phyloP scores from a whole-genome alignment of 1,284 basidiomycete species.

The Malassezia sp. region DNA sequence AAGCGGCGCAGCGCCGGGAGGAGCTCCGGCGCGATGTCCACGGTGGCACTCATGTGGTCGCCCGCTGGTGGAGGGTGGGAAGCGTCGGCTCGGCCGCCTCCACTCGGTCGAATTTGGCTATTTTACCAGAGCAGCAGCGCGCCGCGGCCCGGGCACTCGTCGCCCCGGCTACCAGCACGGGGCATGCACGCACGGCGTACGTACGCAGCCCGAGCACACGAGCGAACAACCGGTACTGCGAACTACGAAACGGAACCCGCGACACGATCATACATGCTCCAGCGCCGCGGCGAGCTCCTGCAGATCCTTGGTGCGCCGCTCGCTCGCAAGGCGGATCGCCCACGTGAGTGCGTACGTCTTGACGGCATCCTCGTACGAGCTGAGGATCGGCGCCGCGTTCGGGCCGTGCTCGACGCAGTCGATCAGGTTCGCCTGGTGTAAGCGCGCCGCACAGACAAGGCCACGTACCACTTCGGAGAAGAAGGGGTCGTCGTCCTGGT shows the following conservation, averaged over 20 bases:
- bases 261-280: too few species aligned
- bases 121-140: too few species aligned
- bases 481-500: slow-evolving; percentile 44
- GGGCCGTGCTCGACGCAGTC: slow-evolving; percentile 38
- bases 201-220: too few species aligned
- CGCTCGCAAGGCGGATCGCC: slow-evolving; percentile 17
- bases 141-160: too few species aligned
- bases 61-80: too few species aligned
- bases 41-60: slow-evolving; percentile 20
- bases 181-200: too few species aligned
- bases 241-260: too few species aligned
- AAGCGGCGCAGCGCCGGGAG: slow-evolving; percentile 24
- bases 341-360: slow-evolving; percentile 18
- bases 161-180: too few species aligned
- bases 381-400: slow-evolving; percentile 13
- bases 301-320: neutral
- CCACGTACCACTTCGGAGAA: slow-evolving; percentile 46
- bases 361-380: slow-evolving; percentile 12
- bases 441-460: too few species aligned
- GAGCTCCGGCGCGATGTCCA: slow-evolving; percentile 31
- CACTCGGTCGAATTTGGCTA: slow-evolving; percentile 2
- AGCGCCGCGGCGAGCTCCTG: too few species aligned
- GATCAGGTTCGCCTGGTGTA: slow-evolving; percentile 33
- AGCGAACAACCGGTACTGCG: too few species aligned
- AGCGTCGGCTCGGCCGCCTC: neutral